Evolutionary conservation across 108 stramenopile species (phyloP).

Genomic region (Nannochloropsis gaditana): DNA sequence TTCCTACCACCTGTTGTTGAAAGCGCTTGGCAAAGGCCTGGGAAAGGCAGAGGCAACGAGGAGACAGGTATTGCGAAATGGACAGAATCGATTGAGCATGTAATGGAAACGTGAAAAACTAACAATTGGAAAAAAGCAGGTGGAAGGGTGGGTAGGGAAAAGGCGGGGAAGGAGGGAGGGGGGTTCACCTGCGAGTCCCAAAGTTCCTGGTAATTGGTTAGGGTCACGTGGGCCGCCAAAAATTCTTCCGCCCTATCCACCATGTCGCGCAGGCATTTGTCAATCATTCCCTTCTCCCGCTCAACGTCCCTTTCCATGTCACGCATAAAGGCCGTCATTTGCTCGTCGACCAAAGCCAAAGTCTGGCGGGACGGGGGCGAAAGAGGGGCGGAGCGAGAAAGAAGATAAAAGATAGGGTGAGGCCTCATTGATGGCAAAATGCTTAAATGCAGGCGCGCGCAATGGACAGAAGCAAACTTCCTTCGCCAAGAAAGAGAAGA

Average conservation of each 20-base stretch:
- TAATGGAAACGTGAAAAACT: neutral
- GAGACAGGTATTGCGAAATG: neutral
- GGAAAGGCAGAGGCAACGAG: neutral
- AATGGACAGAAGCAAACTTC: neutral
- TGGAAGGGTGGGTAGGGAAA: neutral
- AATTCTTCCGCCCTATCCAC: neutral
- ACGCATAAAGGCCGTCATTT: slow-evolving; percentile 11
- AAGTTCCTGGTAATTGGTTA: neutral
- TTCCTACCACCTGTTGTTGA: neutral
- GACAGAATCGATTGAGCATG: neutral
- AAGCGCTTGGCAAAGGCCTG: neutral
- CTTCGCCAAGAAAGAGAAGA: neutral
- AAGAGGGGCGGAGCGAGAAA: neutral
- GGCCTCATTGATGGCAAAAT: neutral
- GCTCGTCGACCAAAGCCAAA: neutral
- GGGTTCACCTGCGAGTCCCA: neutral
- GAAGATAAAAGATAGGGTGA: neutral
- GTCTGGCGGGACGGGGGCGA: neutral
- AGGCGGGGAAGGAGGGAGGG: neutral
- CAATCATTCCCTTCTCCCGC: neutral
- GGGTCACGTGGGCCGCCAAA: neutral
- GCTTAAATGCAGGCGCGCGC: no score
- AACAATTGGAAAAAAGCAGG: neutral
- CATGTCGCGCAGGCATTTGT: slow-evolving; percentile 7
- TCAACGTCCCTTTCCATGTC: neutral